Evolutionary conservation across 2,329 filamentous ascomycete species (phyloP), one percentile per base, ranked within the genome.

Genomic region (Harringtonia lauricola): DNA sequence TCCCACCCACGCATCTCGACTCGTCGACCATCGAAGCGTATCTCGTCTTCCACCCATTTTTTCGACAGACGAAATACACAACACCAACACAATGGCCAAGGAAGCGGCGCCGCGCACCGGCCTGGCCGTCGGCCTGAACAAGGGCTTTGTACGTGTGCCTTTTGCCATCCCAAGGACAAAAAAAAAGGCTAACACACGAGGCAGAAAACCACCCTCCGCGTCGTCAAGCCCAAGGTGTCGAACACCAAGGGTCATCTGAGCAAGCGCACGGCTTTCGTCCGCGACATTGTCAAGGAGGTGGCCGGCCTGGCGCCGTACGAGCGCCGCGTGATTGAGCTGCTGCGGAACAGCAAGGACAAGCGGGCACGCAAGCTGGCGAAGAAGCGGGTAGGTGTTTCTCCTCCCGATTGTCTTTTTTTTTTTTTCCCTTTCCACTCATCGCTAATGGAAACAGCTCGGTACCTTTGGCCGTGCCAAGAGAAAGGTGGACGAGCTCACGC

Each of bases 271-370:
- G 81, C 85, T 60, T 96, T 98, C 73, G 90, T 96, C 59, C 81
- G 92, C 60, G 89, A 95, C 65, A 83, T 98, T 66, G 87, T 95
- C 69, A 94, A 94, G 79, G 92, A 98, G 77, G 92, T 96, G 68
- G 82, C 89, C 70, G 92, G 85, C 64, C 84, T 92, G 59, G 86
- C 86, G 59, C 86, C 86, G 63, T 92, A 98, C 70, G 92, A 98
- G 83, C 90, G 92, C 71, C 88, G 92, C 66, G 86, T 98, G 60
- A 94, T 98, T 66, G 92, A 98, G 81, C 76, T 98, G 67, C 84
- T 98, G 72, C 87, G 92, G 64, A 98, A 98, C 85, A 83, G 79
- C 76, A 94, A 94, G 78, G 92, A 98, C 74, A 96, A 96, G 86
- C 87, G 90, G 72, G 90, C 90, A 63, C 81, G 90, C 61, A 95